Evolutionary conservation across 148 eudicot genomes (phyloP), one percentile per base, ranked within the genome.

Genomic region (Vaccinium darrowii): DNA sequence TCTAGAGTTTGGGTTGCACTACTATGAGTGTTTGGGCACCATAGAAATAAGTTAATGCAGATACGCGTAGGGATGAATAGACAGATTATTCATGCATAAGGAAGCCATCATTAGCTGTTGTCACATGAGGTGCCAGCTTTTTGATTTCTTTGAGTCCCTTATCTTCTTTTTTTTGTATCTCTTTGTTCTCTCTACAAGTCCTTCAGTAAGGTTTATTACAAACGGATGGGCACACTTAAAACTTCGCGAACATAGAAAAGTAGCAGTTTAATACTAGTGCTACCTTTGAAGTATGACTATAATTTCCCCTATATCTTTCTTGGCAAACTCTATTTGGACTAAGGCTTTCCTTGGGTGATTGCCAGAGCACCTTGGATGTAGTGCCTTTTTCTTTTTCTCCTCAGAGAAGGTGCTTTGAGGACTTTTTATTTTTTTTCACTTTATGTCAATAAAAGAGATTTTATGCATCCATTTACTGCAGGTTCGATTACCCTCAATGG

Each of bases 401-500:
- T 23, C 18, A 30, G n/a, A 15, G 63, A 79, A 16, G 65, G 82
- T 36, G 52, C 50, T 9, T 11, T 73, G 56, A 21, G 19, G 8
- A 49, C 7, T 18, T 36, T 36, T 36, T 33, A 81, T 36, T 12
- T n/a, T 27, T 7, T 3, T 80, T 57, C 13, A 25, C 25, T 5
- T 16, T 43, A 15, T 3, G 62, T 63, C 13, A 25, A 54, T 49
- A 16, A 54, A 23, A 39, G 6, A 8, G 23, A 72, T 49, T 78
- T 65, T 23, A 4, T 56, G 33, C 71, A 65, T 57, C 18, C 21
- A 79, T 86, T 49, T 47, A 54, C 86, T 72, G 84, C 91, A 97
- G 99, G 99, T 97, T 74, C 91, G 99, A 54, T 93, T 97, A 60
- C 99, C 99, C 78, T 94, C 99, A 80, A 90, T 97, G 98, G 93